Base-by-base conservation (phyloP, 192 early-diverging fungal species). In the Pilobolus umbonatus region DNA sequence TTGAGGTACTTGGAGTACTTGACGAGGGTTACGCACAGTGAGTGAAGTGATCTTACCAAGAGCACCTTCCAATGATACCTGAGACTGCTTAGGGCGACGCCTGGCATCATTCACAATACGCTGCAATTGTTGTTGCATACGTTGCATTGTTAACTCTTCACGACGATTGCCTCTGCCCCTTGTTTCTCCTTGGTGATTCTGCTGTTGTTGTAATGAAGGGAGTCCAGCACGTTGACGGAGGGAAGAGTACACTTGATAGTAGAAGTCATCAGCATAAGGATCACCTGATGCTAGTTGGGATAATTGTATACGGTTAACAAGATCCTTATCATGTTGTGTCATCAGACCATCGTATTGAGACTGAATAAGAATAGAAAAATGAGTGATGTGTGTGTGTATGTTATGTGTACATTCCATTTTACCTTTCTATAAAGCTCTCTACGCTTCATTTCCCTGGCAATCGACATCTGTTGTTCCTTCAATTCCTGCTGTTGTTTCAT, bases 41-140 rank as follows among this genome's bases (percentile, higher is more conserved):
- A 87, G 86, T 43, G 91, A 74, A 1, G 94, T 87, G 55, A 99
- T 94, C 64, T 91, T 96, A 55, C 96, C 96, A 19, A 99, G 75
- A 22, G 94, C 93, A 15, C 95, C 95, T 69, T 97, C 96, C 44
- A 96, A 73, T 17, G 93, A 82, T 34, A 95, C 89, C 32, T 86
- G 81, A n/a, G 86, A 85, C 28, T 85, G 82, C 55, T 93, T 96
- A 35, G 89, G 91, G 59, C 88, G 88, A 40, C 86, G 78, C 64
- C 89, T 92, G 36, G 94, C 88, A 53, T 89, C 86, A 61, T 93
- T 94, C 58, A 99, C 95, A 60, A 99, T 88, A 25, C 93, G 87
- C 75, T 96, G 89, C 52, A 99, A 90, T 57, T 99, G 95, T 68
- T 93, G 88, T 57, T 97, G 92, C 91, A 98, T 92, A 26, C 78